phyloP scores from a whole-genome alignment of 225 moss, liverwort and hornwort genomes.

The Bryum argenteum region DNA sequence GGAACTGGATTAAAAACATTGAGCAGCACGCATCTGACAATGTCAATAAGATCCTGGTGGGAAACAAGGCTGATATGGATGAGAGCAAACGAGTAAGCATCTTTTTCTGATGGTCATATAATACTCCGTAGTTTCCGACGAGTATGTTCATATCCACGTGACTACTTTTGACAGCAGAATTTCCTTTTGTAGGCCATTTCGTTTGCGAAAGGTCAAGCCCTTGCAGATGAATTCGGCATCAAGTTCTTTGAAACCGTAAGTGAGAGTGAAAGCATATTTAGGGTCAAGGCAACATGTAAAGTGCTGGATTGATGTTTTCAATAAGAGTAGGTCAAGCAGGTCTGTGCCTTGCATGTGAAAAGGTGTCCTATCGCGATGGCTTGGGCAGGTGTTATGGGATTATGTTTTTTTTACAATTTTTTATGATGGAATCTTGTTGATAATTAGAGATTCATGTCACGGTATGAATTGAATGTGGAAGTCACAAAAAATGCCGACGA shows the following conservation, averaged over 20 bases:
- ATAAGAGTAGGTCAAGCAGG: constrained; percentile 11
- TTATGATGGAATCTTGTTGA: background rate
- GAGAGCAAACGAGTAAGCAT: constrained; percentile 86
- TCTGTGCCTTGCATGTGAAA: background rate
- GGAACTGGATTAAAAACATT: constrained; percentile 44
- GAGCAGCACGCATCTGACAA: constrained; percentile 48
- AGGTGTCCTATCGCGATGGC: background rate
- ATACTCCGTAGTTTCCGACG: background rate
- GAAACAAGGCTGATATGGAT: constrained; percentile 98
- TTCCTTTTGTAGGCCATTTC: constrained; percentile 64
- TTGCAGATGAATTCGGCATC: constrained; percentile 91
- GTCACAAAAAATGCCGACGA: background rate
- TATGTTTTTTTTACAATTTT: background rate
- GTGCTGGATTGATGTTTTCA: background rate
- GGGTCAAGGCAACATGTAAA: background rate
- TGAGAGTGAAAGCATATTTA: background rate
- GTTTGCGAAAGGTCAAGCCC: constrained; percentile 83
- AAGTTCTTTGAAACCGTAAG: constrained; percentile 97
- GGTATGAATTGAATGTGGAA: background rate
- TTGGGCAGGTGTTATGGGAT: background rate
- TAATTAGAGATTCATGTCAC: background rate
- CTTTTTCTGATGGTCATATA: background rate
- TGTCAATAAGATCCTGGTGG: constrained; percentile 90
- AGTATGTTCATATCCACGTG: background rate
- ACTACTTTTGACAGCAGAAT: background rate